Evolutionary conservation across 208 protist genomes (phyloP).

Genomic region (Leishmania major): DNA sequence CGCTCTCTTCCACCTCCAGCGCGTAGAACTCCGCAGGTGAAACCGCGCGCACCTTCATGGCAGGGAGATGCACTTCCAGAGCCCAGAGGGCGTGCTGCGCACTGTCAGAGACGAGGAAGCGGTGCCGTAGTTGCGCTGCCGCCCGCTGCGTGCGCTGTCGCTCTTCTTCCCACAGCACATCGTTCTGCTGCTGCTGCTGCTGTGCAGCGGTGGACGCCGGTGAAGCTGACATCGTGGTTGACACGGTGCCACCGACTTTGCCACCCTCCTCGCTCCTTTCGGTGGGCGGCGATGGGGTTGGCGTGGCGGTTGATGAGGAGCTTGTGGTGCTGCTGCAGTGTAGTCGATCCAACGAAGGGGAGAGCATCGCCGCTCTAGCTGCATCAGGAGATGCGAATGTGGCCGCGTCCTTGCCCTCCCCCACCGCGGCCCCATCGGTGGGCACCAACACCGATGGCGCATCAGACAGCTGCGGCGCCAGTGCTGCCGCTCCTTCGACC

Average conservation of each 20-base stretch:
- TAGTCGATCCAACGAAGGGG: constrained; percentile 27
- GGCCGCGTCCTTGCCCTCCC: not conserved
- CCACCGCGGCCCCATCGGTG: not conserved
- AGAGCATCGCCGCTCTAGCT: not conserved
- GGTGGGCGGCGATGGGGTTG: constrained; percentile 1
- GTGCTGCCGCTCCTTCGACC: not conserved
- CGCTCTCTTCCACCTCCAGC: not conserved
- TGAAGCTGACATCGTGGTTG: not conserved
- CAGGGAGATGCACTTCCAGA: constrained; percentile 37
- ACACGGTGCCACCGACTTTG: not conserved
- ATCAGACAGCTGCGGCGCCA: not conserved
- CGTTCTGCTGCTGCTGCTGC: constrained; percentile 1
- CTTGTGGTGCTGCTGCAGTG: constrained; percentile 33
- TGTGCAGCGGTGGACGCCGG: not conserved
- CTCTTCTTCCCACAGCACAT: constrained; percentile 34
- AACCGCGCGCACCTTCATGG: constrained; percentile 28
- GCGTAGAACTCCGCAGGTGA: constrained; percentile 30
- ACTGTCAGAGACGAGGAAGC: constrained; percentile 58
- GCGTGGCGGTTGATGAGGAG: not conserved
- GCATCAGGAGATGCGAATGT: not conserved
- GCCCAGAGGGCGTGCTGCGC: constrained; percentile 67
- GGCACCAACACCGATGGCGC: not conserved
- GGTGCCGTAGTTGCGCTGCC: constrained; percentile 32
- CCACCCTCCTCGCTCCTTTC: not conserved
- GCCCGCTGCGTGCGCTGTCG: constrained; percentile 11